These are phyloP conservation scores for Monosporozyma aerobia DNA, from an alignment of 805 yeast species.

Conservation along the genomic window DNA sequence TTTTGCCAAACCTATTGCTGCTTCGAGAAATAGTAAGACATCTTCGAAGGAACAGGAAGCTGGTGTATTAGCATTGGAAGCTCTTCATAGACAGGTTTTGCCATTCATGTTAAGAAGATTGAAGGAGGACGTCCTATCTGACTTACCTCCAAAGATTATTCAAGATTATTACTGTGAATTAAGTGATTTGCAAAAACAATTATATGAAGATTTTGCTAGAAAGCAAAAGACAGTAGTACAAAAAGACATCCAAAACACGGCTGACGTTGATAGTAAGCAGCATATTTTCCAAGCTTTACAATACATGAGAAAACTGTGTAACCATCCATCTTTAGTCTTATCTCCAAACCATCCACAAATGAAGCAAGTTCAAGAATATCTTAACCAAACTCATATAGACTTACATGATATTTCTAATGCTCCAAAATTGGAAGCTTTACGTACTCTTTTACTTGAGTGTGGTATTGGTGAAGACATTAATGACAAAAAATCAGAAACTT, in stretches of 20 bases:
- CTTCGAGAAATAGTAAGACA: constrained; percentile 80
- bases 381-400: constrained; percentile 48
- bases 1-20: constrained; percentile 96
- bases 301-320: constrained; percentile 93
- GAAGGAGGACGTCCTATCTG: constrained; percentile 92
- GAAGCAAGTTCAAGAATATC: constrained; percentile 51
- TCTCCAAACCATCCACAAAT: constrained; percentile 78
- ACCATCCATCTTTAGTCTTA: constrained; percentile 88
- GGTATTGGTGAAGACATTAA: constrained; percentile 52
- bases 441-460: constrained; percentile 77
- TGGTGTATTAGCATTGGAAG: constrained; percentile 92
- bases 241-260: constrained; percentile 46
- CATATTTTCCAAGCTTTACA: constrained; percentile 97
- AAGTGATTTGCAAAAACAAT: constrained; percentile 77
- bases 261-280: constrained; percentile 52
- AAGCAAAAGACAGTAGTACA: constrained; percentile 70
- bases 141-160: constrained; percentile 94
- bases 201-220: constrained; percentile 82
- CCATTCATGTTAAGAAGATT: constrained; percentile 94
- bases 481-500: constrained; percentile 31
- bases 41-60: constrained; percentile 91
- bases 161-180: constrained; percentile 97
- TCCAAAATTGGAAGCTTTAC: constrained; percentile 79
- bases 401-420: constrained; percentile 74
- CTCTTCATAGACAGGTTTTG: constrained; percentile 89